Percentiles rank a stretch among this genome's conserved stretches.
These are phyloP conservation scores for Ophiostoma ulmi DNA, from an alignment of 2,329 filamentous ascomycete genomes.

Conservation along the genomic window DNA sequence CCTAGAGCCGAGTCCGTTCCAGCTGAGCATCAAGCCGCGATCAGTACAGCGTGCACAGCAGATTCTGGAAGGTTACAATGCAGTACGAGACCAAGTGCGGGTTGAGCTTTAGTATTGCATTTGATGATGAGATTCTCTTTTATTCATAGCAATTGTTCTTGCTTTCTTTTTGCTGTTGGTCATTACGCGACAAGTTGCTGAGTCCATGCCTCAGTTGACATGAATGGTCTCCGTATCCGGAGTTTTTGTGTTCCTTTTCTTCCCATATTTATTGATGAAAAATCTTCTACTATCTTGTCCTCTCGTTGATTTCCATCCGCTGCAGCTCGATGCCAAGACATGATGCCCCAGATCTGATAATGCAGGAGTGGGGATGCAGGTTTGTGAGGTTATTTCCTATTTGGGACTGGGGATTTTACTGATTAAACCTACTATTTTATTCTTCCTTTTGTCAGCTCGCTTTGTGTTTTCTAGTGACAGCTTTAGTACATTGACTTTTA, in stretches of 20 bases:
- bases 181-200: background rate
- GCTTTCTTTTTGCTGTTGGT: background rate
- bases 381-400: background rate
- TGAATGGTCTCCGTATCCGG: background rate
- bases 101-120: slow-evolving; percentile 26
- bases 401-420: background rate
- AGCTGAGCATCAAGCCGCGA: slow-evolving; percentile 42
- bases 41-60: slow-evolving; percentile 37
- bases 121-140: background rate
- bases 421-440: background rate
- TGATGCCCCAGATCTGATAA: background rate
- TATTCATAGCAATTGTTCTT: background rate
- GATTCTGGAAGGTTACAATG: slow-evolving; percentile 38
- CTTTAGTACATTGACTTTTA: no score
- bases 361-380: background rate
- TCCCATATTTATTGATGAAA: background rate
- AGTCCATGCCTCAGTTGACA: background rate
- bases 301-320: background rate
- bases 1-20: slow-evolving; percentile 46
- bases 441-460: background rate
- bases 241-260: background rate
- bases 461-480: background rate
- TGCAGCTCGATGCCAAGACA: background rate
- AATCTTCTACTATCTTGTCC: background rate
- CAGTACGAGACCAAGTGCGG: slow-evolving; percentile 33